Conservation (phyloP, 2,329 filamentous ascomycete species). For the Penicillium sp. region DNA sequence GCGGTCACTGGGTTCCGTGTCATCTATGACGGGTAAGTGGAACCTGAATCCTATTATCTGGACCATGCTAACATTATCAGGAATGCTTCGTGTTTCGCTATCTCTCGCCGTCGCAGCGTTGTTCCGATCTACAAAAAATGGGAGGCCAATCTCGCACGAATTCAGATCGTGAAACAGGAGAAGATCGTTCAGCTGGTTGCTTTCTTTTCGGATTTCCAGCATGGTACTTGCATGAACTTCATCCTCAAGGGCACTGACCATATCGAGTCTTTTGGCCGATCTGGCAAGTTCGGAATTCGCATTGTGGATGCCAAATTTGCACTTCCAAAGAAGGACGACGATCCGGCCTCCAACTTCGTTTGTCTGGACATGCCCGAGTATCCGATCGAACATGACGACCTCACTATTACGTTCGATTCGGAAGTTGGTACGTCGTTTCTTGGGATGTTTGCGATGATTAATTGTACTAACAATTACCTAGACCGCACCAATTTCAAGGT, state of each 20-base stretch:
- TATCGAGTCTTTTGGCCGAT: conserved; percentile 68
- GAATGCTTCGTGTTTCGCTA: conserved; percentile 72
- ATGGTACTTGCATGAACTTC: conserved; percentile 88
- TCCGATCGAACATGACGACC: conserved; percentile 89
- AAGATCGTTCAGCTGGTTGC: conserved; percentile 75
- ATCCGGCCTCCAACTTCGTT: conserved; percentile 68
- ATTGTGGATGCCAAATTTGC: conserved; percentile 91
- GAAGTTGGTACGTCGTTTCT: conserved; percentile 65
- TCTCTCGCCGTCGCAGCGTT: conserved; percentile 82
- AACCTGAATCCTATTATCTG: conserved; percentile 13
- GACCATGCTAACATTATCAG: conserved; percentile 29
- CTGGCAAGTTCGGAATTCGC: conserved; percentile 70
- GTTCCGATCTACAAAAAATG: conserved; percentile 93
- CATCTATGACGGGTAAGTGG: conserved; percentile 62
- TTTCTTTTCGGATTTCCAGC: conserved; percentile 85
- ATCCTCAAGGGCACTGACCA: conserved; percentile 79
- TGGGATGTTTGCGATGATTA: not conserved
- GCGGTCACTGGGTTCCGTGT: conserved; percentile 80
- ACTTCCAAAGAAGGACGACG: conserved; percentile 61
- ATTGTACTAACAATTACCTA: conserved; percentile 14
- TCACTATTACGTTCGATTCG: conserved; percentile 79
- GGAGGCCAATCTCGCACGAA: conserved; percentile 76
- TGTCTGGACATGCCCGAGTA: conserved; percentile 86
- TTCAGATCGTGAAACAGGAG: conserved; percentile 78
- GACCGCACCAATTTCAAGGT: conserved; percentile 41